These are phyloP conservation scores for Saccharomycopsis sp. DNA, from an alignment of 805 yeast species.

Conservation along the genomic window DNA sequence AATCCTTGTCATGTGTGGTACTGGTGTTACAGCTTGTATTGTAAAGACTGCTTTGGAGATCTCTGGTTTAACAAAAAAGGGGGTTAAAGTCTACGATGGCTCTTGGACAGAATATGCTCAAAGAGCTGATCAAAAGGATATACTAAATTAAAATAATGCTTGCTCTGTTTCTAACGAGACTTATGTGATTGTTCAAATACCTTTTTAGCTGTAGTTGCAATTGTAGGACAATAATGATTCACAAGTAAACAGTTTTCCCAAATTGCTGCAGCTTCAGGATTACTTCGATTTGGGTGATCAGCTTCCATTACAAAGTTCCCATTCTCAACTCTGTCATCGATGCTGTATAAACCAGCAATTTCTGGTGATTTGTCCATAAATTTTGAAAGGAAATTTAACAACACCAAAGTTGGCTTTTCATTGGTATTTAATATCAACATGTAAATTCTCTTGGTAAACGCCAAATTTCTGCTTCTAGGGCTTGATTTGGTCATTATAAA, in stretches of 20 bases:
- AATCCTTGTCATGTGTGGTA: slow-evolving; percentile 85
- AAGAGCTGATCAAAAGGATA: slow-evolving; percentile 39
- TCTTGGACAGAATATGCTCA: slow-evolving; percentile 87
- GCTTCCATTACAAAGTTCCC: slow-evolving; percentile 66
- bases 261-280: slow-evolving; percentile 80
- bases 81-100: slow-evolving; percentile 70
- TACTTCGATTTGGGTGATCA: slow-evolving; percentile 64
- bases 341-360: slow-evolving; percentile 67
- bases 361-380: slow-evolving; percentile 65
- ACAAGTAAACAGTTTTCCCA: slow-evolving; percentile 83
- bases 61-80: slow-evolving; percentile 39
- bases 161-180: too few species aligned
- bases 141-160: neutral
- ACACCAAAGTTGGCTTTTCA: slow-evolving; percentile 77
- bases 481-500: slow-evolving; percentile 74
- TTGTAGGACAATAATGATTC: slow-evolving; percentile 76
- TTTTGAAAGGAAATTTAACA: slow-evolving; percentile 71
- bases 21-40: slow-evolving; percentile 93
- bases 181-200: slow-evolving; percentile 35
- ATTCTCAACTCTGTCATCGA: slow-evolving; percentile 82
- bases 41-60: slow-evolving; percentile 65
- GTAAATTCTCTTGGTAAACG: slow-evolving; percentile 78
- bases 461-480: slow-evolving; percentile 57
- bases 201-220: slow-evolving; percentile 56
- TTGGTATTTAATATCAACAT: slow-evolving; percentile 67